A percentile compares a stretch with the other conserved stretches of the same genome.
These are phyloP conservation scores for Penicillium brevicompactum DNA, from an alignment of 2,329 filamentous ascomycete genomes.

Conservation along the genomic window DNA sequence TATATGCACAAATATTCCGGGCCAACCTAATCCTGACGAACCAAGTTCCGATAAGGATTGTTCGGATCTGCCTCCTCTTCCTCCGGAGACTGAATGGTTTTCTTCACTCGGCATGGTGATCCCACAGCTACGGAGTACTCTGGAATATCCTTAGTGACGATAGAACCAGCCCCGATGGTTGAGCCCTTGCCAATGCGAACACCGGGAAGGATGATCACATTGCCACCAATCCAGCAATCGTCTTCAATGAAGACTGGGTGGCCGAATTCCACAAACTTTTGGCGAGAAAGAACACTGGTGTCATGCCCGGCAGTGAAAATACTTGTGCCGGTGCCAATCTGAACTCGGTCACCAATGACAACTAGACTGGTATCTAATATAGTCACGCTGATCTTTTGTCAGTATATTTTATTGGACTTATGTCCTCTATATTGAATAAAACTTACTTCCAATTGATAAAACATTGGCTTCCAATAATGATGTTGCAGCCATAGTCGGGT, in stretches of 20 bases:
- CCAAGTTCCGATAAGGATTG: constrained; percentile 19
- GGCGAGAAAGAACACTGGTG: constrained; percentile 50
- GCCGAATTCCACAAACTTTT: constrained; percentile 54
- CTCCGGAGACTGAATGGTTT: constrained; percentile 21
- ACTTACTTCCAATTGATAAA: constrained; percentile 38
- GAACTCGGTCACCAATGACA: constrained; percentile 55
- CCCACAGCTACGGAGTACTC: constrained; percentile 35
- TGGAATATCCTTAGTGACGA: constrained; percentile 44
- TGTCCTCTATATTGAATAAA: no score
- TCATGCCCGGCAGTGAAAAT: constrained; percentile 59
- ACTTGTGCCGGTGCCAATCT: constrained; percentile 56
- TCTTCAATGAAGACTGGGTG: constrained; percentile 51
- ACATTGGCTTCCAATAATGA: constrained; percentile 32
- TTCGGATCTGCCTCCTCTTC: constrained; percentile 27
- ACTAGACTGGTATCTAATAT: constrained; percentile 58
- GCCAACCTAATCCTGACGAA: not conserved
- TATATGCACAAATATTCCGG: no score
- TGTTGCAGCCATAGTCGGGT: constrained; percentile 37
- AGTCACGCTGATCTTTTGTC: constrained; percentile 49
- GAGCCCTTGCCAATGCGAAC: constrained; percentile 46
- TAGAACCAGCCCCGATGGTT: constrained; percentile 43
- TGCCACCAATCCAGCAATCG: constrained; percentile 54
- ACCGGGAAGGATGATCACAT: constrained; percentile 47
- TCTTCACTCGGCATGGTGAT: constrained; percentile 19
- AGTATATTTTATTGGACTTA: no score